Evolutionary conservation across 2,329 filamentous ascomycete species (phyloP).

Genomic region (Domatiomyces globalis): DNA sequence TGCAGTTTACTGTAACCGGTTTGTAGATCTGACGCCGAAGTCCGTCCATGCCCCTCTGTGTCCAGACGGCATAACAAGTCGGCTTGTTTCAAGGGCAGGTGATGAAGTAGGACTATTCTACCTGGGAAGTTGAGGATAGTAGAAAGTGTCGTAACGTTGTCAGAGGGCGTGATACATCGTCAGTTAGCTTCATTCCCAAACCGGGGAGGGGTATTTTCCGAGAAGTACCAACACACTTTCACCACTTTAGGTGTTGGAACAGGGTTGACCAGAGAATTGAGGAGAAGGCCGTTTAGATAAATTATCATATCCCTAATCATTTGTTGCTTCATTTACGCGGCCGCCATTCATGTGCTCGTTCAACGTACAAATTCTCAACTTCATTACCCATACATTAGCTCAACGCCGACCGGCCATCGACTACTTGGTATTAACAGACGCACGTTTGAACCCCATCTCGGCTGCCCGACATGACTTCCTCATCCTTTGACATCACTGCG

Average conservation of each 20-base stretch:
- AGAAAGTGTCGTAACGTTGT: not conserved
- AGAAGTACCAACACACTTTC: no score
- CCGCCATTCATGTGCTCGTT: no score
- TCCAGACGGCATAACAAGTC: not conserved
- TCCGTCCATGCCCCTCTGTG: not conserved
- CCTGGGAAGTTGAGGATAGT: not conserved
- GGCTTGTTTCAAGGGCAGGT: no score
- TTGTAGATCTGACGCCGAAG: not conserved
- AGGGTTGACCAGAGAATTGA: not conserved
- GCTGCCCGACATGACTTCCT: constrained; percentile 2
- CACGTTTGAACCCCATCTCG: not conserved
- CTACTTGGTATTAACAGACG: not conserved
- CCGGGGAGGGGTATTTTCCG: not conserved
- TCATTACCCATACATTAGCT: no score
- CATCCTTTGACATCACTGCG: constrained; percentile 40
- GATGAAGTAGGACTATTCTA: not conserved
- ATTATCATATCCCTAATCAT: not conserved
- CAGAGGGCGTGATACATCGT: not conserved
- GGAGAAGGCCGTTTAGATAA: not conserved
- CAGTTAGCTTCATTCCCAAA: not conserved
- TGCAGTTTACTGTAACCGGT: not conserved
- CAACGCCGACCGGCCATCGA: no score
- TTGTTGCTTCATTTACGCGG: not conserved
- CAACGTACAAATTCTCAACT: no score
- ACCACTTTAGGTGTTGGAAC: no score